Base-by-base conservation (phyloP, 1,139 yeast species). In the Lodderomyces jiufengensis region DNA sequence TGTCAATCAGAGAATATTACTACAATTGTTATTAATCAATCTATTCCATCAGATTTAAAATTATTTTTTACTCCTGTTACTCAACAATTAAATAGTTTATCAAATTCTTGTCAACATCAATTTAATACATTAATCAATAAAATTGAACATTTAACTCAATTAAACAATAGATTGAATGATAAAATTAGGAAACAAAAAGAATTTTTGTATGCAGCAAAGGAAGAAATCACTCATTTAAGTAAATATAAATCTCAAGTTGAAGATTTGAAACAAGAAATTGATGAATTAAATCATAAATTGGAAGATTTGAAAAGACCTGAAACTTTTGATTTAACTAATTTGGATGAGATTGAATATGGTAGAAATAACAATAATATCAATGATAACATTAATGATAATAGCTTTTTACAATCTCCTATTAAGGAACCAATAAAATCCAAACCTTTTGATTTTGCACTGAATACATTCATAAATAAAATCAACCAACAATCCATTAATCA, bases 381-480 rank as follows among this genome's bases (percentile, higher is more conserved):
- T 14, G 31, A 35, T 21, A 15, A n/a, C n/a, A 33, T 27, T 5
- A 14, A 20, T 14, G 35, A 27, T 18, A 15, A 27, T 14, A 18
- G 23, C 25, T 31, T 31, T 12, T 21, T 28, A n/a, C 23, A 20
- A 23, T 27, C 37, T 16, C 21, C 11, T 3, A 18, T 21, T 11
- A 23, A 16, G 15, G 20, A 16, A n/a, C n/a, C 33, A n/a, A 20
- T 27, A 4, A 18, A 22, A 22, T 18, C 18, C 22, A 24, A 25
- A 16, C 29, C 28, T 16, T 25, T 24, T 9, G 16, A 31, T 23
- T 31, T 22, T 15, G 35, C 33, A 5, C 42, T 35, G 29, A 42
- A 42, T 29, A 43, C 51, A 13, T 51, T 52, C 37, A 43, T 51
- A 7, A 41, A 41, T 24, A 51, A 51, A 18, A 37, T 51, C 18